These are phyloP conservation scores for Rhododendron ovatum DNA, from an alignment of 148 eudicot genomes.

Conservation along the genomic window DNA sequence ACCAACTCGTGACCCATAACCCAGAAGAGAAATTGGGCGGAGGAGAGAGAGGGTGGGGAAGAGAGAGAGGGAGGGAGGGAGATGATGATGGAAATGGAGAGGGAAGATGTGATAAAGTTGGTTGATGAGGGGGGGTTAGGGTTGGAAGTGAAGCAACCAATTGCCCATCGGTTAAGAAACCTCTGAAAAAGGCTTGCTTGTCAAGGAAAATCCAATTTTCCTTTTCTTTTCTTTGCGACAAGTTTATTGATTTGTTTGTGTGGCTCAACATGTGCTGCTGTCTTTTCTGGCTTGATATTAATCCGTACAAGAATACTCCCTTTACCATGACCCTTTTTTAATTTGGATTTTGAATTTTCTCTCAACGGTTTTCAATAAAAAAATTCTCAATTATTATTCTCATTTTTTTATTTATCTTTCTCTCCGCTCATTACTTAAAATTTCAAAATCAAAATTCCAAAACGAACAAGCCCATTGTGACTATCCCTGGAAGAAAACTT, in stretches of 20 bases:
- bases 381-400: no score
- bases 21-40: slow-evolving; percentile 1
- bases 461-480: no score
- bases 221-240: neutral
- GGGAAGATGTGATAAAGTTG: neutral
- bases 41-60: no score
- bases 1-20: slow-evolving; percentile 14
- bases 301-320: neutral
- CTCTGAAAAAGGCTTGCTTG: slow-evolving; percentile 21
- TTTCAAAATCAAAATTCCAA: no score
- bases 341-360: no score
- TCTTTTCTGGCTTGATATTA: neutral
- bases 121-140: neutral
- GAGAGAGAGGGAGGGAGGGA: neutral
- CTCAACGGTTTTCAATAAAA: no score
- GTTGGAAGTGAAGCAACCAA: slow-evolving; percentile 9
- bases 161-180: slow-evolving; percentile 25
- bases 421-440: no score
- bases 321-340: no score
- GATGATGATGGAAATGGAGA: neutral
- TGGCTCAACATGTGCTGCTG: neutral
- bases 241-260: neutral
- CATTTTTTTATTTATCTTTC: no score
- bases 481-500: no score
- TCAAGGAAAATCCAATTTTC: slow-evolving; percentile 18